Percentiles rank a stretch among this genome's conserved stretches.
Evolutionary conservation across 2,329 filamentous ascomycete genomes (phyloP).

Genomic region (Pseudogymnoascus sp.): DNA sequence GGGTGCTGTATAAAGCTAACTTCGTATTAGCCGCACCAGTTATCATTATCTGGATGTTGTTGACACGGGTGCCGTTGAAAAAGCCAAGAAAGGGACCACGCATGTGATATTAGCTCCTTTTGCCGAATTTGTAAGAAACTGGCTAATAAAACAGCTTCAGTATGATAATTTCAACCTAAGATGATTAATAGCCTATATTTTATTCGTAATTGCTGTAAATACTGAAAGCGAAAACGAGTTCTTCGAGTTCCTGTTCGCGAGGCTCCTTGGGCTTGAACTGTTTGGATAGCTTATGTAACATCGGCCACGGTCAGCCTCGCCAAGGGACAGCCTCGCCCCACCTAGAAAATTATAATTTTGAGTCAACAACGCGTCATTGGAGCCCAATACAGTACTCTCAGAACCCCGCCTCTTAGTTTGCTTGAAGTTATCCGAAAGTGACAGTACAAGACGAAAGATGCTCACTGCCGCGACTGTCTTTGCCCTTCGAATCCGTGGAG

Average conservation of each 20-base stretch:
- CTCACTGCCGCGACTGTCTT: background rate
- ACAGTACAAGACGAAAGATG: background rate
- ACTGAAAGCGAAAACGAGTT: background rate
- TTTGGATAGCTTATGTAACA: background rate
- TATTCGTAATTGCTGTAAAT: background rate
- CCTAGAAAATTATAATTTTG: constrained; percentile 8
- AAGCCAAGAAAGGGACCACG: background rate
- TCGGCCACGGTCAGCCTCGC: background rate
- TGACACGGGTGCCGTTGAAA: background rate
- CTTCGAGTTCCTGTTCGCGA: background rate
- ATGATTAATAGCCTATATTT: background rate
- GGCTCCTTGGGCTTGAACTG: background rate
- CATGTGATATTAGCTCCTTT: background rate
- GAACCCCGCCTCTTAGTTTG: background rate
- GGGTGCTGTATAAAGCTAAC: background rate
- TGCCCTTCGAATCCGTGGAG: background rate
- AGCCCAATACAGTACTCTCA: background rate
- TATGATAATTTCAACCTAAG: background rate
- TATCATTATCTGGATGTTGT: background rate
- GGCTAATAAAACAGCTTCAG: background rate
- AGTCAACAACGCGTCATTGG: constrained; percentile 8
- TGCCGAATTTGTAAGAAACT: background rate
- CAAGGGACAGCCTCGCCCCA: constrained; percentile 6
- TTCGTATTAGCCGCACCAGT: background rate
- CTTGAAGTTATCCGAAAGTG: background rate